phyloP scores from a whole-genome alignment of 176 grass and related monocot species.

The Cenchrus purpureus region DNA sequence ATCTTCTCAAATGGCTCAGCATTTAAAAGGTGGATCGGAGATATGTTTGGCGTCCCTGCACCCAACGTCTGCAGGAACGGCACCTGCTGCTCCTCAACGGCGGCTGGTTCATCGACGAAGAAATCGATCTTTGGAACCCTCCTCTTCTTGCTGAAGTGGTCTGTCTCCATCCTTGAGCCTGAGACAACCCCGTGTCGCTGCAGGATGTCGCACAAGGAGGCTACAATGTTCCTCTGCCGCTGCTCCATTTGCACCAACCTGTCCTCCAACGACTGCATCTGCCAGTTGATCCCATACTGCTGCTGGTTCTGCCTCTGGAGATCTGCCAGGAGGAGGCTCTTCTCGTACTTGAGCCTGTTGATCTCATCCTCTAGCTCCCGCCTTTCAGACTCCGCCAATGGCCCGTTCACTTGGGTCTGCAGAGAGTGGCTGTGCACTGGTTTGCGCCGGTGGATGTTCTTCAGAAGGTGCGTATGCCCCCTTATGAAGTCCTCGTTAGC shows the following conservation, averaged over 20 bases:
- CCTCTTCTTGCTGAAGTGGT: conserved; percentile 75
- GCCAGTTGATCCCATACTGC: conserved; percentile 53
- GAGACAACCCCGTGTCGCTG: conserved; percentile 33
- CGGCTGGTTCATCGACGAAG: conserved; percentile 7
- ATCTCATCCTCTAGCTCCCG: conserved; percentile 75
- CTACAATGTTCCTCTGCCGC: conserved; percentile 51
- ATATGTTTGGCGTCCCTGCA: conserved; percentile 6
- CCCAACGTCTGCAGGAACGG: neutral
- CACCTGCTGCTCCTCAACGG: conserved; percentile 24
- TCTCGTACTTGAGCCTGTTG: conserved; percentile 69
- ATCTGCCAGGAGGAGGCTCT: conserved; percentile 44
- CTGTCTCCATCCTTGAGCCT: neutral
- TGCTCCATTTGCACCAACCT: conserved; percentile 56
- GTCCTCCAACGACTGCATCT: conserved; percentile 75
- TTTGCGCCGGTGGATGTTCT: conserved; percentile 79
- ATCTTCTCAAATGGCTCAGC: conserved; percentile 66
- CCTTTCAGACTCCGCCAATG: conserved; percentile 50
- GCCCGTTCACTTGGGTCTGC: conserved; percentile 50
- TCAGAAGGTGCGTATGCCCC: conserved; percentile 71
- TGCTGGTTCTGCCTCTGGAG: conserved; percentile 62
- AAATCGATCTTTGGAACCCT: conserved; percentile 52
- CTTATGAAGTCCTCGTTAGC: conserved; percentile 83
- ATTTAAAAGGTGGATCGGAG: conserved; percentile 6
- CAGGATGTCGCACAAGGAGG: conserved; percentile 49
- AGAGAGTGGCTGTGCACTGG: conserved; percentile 85